Evolutionary conservation across 768 basidiomycete genomes (phyloP).

Genomic region (Roridomyces roridus): DNA sequence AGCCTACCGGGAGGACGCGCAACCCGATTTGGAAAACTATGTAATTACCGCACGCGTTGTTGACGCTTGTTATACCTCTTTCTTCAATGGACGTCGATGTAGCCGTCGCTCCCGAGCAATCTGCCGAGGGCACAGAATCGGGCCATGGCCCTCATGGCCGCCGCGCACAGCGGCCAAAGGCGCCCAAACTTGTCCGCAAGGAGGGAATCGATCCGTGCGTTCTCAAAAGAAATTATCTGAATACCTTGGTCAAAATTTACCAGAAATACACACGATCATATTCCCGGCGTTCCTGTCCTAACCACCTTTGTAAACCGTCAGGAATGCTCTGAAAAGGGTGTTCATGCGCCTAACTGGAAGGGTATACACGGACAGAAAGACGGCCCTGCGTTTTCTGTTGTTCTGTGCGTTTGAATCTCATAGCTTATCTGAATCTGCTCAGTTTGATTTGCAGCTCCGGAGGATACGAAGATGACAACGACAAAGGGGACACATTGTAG

Average conservation of each 20-base stretch:
- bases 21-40: too few species aligned
- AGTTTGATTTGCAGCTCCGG: conserved; percentile 30
- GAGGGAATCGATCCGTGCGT: neutral
- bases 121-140: too few species aligned
- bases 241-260: neutral
- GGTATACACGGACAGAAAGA: conserved; percentile 45
- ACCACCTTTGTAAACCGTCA: conserved; percentile 29
- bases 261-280: conserved; percentile 37
- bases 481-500: conserved; percentile 43
- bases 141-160: too few species aligned
- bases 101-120: too few species aligned
- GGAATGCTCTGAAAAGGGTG: conserved; percentile 30
- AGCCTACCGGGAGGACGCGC: too few species aligned
- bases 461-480: conserved; percentile 49
- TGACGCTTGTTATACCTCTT: too few species aligned
- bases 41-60: too few species aligned
- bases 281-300: conserved; percentile 29
- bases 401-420: conserved; percentile 30
- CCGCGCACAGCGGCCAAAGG: too few species aligned
- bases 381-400: conserved; percentile 45
- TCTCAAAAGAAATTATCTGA: neutral
- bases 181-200: too few species aligned
- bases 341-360: conserved; percentile 40
- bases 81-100: too few species aligned
- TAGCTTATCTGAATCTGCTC: neutral